Evolutionary conservation across 106 monocot genomes (phyloP), one percentile per base, ranked within the genome.

Genomic region (Agapanthus africanus): DNA sequence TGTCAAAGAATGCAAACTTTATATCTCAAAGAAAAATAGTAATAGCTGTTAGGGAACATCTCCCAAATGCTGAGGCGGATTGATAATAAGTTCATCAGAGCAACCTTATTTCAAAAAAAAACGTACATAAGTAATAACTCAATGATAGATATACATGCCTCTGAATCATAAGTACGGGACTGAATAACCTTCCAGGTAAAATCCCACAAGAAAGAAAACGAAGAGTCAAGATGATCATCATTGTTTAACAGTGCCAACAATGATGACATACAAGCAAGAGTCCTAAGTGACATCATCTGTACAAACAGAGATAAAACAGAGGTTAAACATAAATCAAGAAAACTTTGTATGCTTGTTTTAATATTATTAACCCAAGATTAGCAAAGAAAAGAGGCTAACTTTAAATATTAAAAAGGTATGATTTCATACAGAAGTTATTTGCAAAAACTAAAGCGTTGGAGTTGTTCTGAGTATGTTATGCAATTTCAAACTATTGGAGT

Each of bases 241-340:
- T 51, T 60, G 35, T 40, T 66, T 28, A 85, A 14, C 46, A 62
- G 65, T 77, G 51, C 28, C 63, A 63, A 78, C 79, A 74, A 86
- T 63, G 84, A 81, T 63, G 61, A 74, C 38, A 88, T 44, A 82
- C 54, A 77, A 18, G 85, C 80, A 79, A 88, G 51, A 25, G 77
- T 57, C 63, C 83, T 86, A 63, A 95, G 42, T 15, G 86, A 83
- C 54, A 83, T 52, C 67, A 91, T 82, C 95, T 95, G 85, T 63
- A 54, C 39, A 82, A 54, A 68, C 6, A 73, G 13, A 70, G 33
- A 37, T 18, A 63, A 73, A 37, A 22, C 32, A 70, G 10, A 64
- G n/a, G n/a, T n/a, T n/a, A n/a, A n/a, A n/a, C n/a, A n/a, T n/a
- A n/a, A n/a, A n/a, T n/a, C n/a, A n/a, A n/a, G n/a, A n/a, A n/a